Base-by-base conservation (phyloP, 306 rosid genomes). In the Cicer cuneatum region DNA sequence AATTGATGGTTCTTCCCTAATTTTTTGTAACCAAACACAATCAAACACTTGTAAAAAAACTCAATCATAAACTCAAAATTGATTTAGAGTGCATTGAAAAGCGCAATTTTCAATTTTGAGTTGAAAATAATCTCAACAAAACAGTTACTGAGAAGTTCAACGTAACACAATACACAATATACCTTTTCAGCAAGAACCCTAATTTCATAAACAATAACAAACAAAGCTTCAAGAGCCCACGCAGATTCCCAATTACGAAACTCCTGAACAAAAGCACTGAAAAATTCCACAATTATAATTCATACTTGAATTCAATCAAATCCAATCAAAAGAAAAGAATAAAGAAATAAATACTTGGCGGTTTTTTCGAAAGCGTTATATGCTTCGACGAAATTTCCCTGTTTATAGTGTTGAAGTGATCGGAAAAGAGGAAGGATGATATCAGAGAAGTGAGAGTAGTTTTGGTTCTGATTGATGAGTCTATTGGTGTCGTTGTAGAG, bases 131-230 rank as follows among this genome's bases (percentile, higher is more conserved):
- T 18, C 13, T 56, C 3, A 58, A 29, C 16, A 41, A 58, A 58
- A 58, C 64, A 58, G 41, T 0, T 15, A 29, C 40, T 24, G 19
- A 56, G 13, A 7, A 13, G 43, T 37, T 9, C 12, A 1, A 15
- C 39, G 53, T 39, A 82, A 54, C 49, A 48, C 33, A 24, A 24
- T 12, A 38, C 33, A 62, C 7, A 39, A 18, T 12, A 54, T 21
- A 94, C 97, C 90, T 86, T 92, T 80, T 92, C 99, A 2, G 99
- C 99, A 59, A 92, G 91, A 80, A 94, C 89, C 90, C 99, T 92
- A 84, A 90, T 83, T 35, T 94, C 93, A 53, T 92, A 92, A 74
- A 87, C 95, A 73, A 94, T 68, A 13, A 78, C 93, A 71, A 86
- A 90, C 72, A 94, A 56, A 29, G 97, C 95, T 45, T 90, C 93